phyloP scores from a whole-genome alignment of 768 basidiomycete genomes.

The Pleurotus djamor region DNA sequence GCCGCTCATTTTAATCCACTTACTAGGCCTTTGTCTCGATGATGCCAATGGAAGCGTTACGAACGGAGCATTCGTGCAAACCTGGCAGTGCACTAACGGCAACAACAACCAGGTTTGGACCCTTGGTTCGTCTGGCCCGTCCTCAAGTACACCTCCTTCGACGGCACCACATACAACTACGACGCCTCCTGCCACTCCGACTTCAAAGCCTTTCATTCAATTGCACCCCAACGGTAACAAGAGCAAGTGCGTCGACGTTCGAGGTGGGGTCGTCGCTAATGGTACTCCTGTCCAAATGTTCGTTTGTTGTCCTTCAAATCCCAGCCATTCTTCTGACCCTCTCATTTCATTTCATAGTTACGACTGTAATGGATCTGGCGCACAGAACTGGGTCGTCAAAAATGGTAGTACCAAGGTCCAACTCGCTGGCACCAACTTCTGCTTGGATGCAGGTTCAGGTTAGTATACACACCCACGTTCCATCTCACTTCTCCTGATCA shows the following conservation, averaged over 20 bases:
- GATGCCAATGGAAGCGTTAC: slow-evolving; percentile 22
- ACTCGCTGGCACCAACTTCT: not conserved
- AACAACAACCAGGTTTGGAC: slow-evolving; percentile 28
- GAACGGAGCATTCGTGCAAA: slow-evolving; percentile 25
- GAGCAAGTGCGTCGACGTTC: no score
- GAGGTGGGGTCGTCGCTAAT: no score
- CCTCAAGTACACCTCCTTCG: no score
- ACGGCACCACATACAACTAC: no score
- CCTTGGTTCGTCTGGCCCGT: not conserved
- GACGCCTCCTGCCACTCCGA: no score
- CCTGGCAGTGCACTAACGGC: slow-evolving; percentile 21
- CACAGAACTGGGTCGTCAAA: not conserved
- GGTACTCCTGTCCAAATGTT: no score
- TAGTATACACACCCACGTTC: no score
- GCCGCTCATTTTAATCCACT: not conserved
- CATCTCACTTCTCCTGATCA: no score
- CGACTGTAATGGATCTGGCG: not conserved
- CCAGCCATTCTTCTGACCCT: not conserved
- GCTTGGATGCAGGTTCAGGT: not conserved
- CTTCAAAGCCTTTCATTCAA: no score
- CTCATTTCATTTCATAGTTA: not conserved
- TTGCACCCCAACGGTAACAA: no score
- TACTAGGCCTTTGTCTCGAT: slow-evolving; percentile 22
- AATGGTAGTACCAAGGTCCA: not conserved
- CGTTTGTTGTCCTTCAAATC: no score